These are phyloP conservation scores for Zoysia japonica DNA, from an alignment of 176 grass and related monocot species.

Conservation along the genomic window DNA sequence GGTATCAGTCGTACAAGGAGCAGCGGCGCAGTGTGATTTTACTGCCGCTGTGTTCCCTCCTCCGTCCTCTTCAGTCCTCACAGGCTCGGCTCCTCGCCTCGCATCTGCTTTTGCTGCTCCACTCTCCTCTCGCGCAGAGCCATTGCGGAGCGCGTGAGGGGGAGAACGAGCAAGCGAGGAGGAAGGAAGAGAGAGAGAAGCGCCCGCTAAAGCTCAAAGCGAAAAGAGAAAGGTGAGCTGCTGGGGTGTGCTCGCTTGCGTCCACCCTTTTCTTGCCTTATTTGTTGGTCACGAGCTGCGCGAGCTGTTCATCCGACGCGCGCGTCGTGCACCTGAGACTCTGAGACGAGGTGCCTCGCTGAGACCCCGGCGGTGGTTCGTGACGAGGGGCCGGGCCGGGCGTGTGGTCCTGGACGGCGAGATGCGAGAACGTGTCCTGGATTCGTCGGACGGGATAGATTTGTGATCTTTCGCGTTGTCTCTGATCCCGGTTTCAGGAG, in stretches of 20 bases:
- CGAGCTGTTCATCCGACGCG: neutral
- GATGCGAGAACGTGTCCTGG: neutral
- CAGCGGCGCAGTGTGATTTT: constrained; percentile 46
- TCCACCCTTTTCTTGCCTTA: neutral
- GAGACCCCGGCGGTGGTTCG: neutral
- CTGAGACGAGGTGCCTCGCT: neutral
- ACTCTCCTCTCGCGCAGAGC: constrained; percentile 17
- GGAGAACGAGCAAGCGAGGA: neutral
- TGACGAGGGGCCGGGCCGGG: neutral
- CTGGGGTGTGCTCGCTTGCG: neutral
- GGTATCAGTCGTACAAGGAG: constrained; percentile 34
- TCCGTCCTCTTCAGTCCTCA: neutral
- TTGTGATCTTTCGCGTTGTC: constrained; percentile 18
- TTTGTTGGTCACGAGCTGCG: constrained; percentile 32
- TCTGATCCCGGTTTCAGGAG: constrained; percentile 37
- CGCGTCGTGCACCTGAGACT: constrained; percentile 16
- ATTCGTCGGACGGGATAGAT: neutral
- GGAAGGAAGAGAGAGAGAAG: neutral
- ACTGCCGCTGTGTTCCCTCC: constrained; percentile 44
- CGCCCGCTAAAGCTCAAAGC: constrained; percentile 1
- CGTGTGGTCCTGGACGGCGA: neutral
- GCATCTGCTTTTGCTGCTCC: neutral
- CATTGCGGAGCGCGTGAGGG: constrained; percentile 21
- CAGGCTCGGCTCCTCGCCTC: neutral
- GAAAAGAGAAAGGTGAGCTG: constrained; percentile 29